A percentile compares a stretch with the other conserved stretches of the same genome.
Evolutionary conservation across 768 basidiomycete genomes (phyloP).

Genomic region (Collybia nuda): DNA sequence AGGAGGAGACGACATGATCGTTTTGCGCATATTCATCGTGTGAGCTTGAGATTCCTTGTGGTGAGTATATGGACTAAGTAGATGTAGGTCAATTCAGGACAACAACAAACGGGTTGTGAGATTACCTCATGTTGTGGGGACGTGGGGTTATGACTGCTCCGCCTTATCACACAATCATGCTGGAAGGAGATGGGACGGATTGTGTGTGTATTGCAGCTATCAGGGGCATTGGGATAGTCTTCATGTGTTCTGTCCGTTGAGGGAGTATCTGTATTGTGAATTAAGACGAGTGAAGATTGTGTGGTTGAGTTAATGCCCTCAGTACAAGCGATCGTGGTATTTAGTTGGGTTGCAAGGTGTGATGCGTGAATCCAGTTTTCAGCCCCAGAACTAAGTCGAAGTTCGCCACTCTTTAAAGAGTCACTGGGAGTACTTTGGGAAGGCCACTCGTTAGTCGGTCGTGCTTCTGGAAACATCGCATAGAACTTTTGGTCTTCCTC

Average conservation of each 20-base stretch:
- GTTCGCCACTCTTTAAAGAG: constrained; percentile 14
- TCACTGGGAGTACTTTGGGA: constrained; percentile 5
- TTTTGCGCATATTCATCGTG: background rate
- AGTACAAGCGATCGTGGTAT: background rate
- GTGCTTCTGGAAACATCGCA: constrained; percentile 34
- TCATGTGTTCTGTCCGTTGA: background rate
- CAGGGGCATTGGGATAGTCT: too few relatives aligned
- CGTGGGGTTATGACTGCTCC: background rate
- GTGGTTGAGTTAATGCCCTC: background rate
- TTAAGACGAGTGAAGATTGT: background rate
- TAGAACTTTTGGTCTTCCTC: constrained; percentile 40
- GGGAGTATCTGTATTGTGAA: background rate
- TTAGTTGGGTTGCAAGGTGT: background rate
- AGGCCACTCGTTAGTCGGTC: constrained; percentile 17
- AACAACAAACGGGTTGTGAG: background rate
- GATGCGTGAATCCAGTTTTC: background rate
- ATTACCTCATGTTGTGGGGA: background rate
- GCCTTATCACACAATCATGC: too few relatives aligned
- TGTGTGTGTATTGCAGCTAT: too few relatives aligned
- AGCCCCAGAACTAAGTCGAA: constrained; percentile 1
- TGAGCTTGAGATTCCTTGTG: background rate
- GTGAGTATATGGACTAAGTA: background rate
- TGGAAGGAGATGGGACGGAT: background rate
- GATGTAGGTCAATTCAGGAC: too few relatives aligned
- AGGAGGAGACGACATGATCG: constrained; percentile 3